phyloP scores from a whole-genome alignment of 345 rosid species.

The Gossypium raimondii region DNA sequence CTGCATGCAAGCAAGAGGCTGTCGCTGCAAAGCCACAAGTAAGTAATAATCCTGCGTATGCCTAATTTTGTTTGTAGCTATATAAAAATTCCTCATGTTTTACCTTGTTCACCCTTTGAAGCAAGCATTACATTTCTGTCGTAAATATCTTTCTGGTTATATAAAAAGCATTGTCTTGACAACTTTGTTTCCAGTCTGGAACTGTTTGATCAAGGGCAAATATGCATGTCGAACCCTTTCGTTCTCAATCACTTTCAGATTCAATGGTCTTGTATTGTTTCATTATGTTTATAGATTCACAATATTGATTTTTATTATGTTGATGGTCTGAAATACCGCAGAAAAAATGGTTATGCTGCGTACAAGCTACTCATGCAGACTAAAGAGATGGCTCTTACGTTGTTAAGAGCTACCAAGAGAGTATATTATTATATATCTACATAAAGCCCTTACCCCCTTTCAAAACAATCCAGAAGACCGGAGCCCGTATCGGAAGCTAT shows the following conservation, averaged over 20 bases:
- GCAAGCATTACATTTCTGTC: not conserved
- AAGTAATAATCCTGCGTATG: constrained; percentile 25
- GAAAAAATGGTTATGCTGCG: constrained; percentile 53
- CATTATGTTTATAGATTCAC: not conserved
- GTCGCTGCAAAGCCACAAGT: constrained; percentile 60
- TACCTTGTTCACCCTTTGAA: not conserved
- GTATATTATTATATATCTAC: constrained; percentile 16
- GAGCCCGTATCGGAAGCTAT: constrained; percentile 41
- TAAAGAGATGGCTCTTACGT: not conserved
- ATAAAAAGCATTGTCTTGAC: not conserved
- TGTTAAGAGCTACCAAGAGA: constrained; percentile 7
- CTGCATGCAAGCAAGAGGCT: constrained; percentile 30
- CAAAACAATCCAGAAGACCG: constrained; percentile 29
- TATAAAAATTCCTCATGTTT: not conserved
- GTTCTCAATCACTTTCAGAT: too few species aligned
- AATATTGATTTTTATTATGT: not conserved
- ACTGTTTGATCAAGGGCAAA: not conserved
- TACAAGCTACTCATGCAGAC: constrained; percentile 30
- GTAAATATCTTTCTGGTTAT: not conserved
- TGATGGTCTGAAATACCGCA: constrained; percentile 22
- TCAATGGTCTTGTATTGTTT: not conserved
- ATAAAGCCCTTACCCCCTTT: constrained; percentile 6
- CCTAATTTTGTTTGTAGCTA: not conserved
- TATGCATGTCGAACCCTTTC: not conserved
- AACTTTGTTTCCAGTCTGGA: not conserved